Percentiles rank a stretch among this genome's conserved stretches.
Conservation (phyloP, 2,329 filamentous ascomycete genomes). For the Colletotrichum camelliae region DNA sequence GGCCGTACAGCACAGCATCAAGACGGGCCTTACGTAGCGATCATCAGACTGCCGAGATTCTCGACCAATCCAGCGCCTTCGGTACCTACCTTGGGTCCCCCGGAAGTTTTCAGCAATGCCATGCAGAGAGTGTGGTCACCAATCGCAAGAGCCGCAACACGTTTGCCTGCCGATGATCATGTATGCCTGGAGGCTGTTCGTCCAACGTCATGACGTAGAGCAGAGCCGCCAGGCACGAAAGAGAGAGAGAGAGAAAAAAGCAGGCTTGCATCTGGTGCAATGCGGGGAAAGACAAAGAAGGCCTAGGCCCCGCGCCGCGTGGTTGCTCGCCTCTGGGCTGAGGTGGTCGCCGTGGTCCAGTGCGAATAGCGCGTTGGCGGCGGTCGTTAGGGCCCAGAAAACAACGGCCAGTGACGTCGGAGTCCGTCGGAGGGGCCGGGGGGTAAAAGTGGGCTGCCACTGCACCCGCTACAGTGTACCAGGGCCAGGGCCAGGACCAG, state of each 20-base stretch:
- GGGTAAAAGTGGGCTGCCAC: neutral
- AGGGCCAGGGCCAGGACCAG: neutral
- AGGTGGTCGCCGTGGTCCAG: neutral
- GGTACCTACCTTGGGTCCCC: neutral
- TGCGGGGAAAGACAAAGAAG: neutral
- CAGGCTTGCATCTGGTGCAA: neutral
- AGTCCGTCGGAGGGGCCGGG: neutral
- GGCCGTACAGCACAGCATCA: neutral
- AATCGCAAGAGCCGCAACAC: neutral
- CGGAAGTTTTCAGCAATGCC: neutral
- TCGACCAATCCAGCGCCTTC: neutral
- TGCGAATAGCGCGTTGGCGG: neutral
- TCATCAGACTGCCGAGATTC: neutral
- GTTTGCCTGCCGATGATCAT: neutral
- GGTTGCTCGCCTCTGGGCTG: neutral
- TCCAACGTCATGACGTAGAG: neutral
- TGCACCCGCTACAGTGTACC: neutral
- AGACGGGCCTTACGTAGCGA: neutral
- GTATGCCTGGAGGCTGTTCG: neutral
- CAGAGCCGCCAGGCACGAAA: neutral
- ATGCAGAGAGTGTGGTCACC: neutral
- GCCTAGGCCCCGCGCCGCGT: neutral
- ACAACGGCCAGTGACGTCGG: slow-evolving; percentile 10
- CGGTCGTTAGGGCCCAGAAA: neutral
- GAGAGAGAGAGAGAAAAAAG: neutral